Evolutionary conservation across 495 filamentous ascomycete genomes (phyloP).

Genomic region (Lepidopterella palustris): DNA sequence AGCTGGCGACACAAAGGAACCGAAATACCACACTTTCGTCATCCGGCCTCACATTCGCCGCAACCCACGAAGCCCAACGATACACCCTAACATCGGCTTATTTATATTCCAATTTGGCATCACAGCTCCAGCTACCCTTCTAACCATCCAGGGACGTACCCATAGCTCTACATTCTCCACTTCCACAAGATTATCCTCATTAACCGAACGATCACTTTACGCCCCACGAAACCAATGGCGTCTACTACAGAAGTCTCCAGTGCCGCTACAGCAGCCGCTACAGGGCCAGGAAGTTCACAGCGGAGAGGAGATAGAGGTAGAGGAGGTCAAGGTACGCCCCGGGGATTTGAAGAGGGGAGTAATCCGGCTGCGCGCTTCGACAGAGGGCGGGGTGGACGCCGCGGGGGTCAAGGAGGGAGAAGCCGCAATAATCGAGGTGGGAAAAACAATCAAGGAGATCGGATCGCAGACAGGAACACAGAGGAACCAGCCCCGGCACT

Average conservation of each 20-base stretch:
- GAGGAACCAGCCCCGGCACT: constrained; percentile 24
- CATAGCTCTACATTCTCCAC: not conserved
- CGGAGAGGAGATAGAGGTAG: constrained; percentile 17
- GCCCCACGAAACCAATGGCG: constrained; percentile 15
- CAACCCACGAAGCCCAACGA: not conserved
- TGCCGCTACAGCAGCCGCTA: not conserved
- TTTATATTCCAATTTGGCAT: no score
- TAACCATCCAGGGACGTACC: not conserved
- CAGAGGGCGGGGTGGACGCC: constrained; percentile 27
- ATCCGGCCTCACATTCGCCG: not conserved
- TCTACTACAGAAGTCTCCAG: constrained; percentile 13
- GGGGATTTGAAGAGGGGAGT: not conserved
- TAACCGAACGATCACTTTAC: not conserved
- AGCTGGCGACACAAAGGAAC: not conserved
- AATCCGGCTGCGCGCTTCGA: constrained; percentile 1
- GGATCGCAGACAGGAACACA: not conserved
- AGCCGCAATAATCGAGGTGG: constrained; percentile 21
- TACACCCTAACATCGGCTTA: not conserved
- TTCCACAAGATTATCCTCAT: not conserved
- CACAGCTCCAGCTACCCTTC: not conserved
- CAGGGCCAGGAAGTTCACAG: constrained; percentile 13
- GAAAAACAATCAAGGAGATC: constrained; percentile 14
- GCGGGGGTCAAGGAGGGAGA: constrained; percentile 18
- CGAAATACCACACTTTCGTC: not conserved
- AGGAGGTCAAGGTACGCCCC: constrained; percentile 8